Base-by-base conservation (phyloP, 768 basidiomycete species). In the Cantharellus cinnabarinus region DNA sequence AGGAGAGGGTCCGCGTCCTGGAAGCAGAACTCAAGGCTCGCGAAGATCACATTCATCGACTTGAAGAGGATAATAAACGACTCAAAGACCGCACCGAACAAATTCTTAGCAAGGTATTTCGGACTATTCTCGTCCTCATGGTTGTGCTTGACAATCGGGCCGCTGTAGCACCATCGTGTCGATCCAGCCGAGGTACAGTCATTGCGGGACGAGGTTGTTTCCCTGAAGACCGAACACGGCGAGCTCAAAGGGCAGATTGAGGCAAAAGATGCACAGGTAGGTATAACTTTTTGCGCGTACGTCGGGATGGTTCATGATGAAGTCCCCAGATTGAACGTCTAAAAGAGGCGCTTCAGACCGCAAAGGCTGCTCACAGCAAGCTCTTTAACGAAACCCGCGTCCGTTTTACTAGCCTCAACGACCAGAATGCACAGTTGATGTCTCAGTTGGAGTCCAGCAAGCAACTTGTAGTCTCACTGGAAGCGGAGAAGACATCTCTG, bases 71-170 rank as follows among this genome's bases (percentile, higher is more conserved):
- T 69, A 82, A 77, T 62, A 78, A 77, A 39, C 77, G 78, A 60
- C 90, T 89, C 88, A 86, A 90, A 70, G 82, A 84, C 61, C 80
- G 89, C 14, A 90, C 87, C 65, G 67, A 77, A 35, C 85, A 90
- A 58, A 71, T 93, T 34, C 73, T 93, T 56, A 81, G 75, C 71
- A 91, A 91, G 76, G 86, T 85, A 61, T 42, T 69, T 52, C 29
- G 56, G 7, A 57, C 10, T 29, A 29, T 29, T 29, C 56, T 57
- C 7, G 4, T 59, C 15, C 3, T 34, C 37, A 20, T 34, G 35
- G 29, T 40, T 41, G 38, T n/a, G 39, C 4, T 42, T 41, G 51
- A 61, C 48, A 15, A 20, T 20, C 37, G 7, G 41, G 39, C 37
- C 0, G 29, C 61, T 2, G 41, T 62, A 88, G 85, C 89, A 89